A percentile compares a stretch with the other conserved stretches of the same genome.
These are phyloP conservation scores for Calocybe gambosa DNA, from an alignment of 1,284 basidiomycete species.

Conservation along the genomic window DNA sequence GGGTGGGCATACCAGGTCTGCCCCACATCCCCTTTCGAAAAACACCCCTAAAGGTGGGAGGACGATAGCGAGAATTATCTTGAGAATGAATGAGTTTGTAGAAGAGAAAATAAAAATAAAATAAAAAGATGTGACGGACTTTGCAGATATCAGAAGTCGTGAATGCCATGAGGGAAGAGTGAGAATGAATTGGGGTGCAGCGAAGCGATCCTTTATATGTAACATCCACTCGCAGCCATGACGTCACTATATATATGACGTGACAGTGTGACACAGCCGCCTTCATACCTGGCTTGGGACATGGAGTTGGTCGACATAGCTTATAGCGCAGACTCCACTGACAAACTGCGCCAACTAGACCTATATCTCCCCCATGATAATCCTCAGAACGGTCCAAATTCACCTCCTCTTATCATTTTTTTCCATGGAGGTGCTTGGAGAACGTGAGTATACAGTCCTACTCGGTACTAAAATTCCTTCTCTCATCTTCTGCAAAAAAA, in stretches of 20 bases:
- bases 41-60: conserved; percentile 77
- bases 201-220: conserved; percentile 4
- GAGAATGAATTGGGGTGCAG: neutral
- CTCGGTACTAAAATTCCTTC: neutral
- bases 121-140: conserved; percentile 29
- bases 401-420: conserved; percentile 43
- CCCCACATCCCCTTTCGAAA: conserved; percentile 68
- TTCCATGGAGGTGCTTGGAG: conserved; percentile 80
- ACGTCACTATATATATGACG: conserved; percentile 9
- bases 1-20: conserved; percentile 47
- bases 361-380: conserved; percentile 31
- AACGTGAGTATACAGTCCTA: conserved; percentile 51
- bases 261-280: conserved; percentile 10
- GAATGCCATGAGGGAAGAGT: conserved; percentile 49
- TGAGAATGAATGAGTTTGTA: conserved; percentile 5
- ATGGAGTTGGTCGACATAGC: conserved; percentile 33
- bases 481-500: neutral
- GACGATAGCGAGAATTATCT: conserved; percentile 62
- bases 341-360: conserved; percentile 41
- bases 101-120: neutral
- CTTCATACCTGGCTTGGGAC: neutral
- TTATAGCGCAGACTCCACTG: conserved; percentile 28
- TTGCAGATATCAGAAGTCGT: conserved; percentile 73
- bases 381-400: neutral
- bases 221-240: conserved; percentile 1